Evolutionary conservation across 2,329 filamentous ascomycete species (phyloP), one percentile per base, ranked within the genome.

Genomic region (Xylariaceae sp.): DNA sequence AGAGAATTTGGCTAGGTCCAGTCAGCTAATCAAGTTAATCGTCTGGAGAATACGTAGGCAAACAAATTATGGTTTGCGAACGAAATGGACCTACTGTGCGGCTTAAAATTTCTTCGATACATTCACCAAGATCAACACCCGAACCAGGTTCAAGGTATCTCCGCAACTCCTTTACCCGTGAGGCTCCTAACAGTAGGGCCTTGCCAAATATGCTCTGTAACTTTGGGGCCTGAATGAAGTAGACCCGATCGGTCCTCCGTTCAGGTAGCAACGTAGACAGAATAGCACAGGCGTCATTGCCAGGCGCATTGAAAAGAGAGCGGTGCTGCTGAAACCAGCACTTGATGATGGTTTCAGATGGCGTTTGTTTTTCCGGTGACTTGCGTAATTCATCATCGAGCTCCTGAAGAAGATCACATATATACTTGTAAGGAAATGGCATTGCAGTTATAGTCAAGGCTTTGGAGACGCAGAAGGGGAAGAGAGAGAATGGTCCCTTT

Each of bases 201-300:
- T 85, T 81, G 3, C 80, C 82, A 13, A 96, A 78, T n/a, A 90
- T 81, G 45, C 80, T 83, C 50, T 86, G 82, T 0, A 96, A 76
- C 0, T 75, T 78, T 7, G 73, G 67, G 5, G 82, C 75, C 64
- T 89, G 83, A 1, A 96, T 77, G 30, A 79, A 81, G 67, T 92
- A 96, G 2, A 93, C 88, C 23, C 91, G 82, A 66, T 96, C 91
- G 2, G 84, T 86, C 47, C 91, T 80, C 59, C 81, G 85, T 58
- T 92, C 86, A 0, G 92, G 91, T 0, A 95, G 80, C 0, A 97
- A 72, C 2, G 87, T 86, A 1, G 89, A 92, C 0, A 96, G 75
- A 1, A 96, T 73, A 2, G 89, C 87, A 1, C 82, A 74, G 1
- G 79, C 75, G 63, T 86, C 75, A 1, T 82, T 83, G 23, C 80